Percentiles rank a stretch among this genome's conserved stretches.
These are phyloP conservation scores for Chrysanthemum lavandulifolium DNA, from an alignment of 129 eudicot species.

Conservation along the genomic window DNA sequence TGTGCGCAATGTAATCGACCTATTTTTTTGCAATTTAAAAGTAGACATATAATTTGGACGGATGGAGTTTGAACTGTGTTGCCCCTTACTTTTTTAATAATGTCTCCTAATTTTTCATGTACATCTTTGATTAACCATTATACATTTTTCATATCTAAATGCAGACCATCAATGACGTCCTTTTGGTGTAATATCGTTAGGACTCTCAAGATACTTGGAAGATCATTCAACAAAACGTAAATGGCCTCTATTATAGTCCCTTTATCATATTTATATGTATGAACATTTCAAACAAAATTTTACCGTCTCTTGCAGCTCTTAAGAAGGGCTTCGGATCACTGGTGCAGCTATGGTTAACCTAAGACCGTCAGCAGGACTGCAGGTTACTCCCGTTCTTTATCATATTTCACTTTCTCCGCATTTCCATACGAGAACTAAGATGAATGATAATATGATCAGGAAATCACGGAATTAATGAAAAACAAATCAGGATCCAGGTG, in stretches of 20 bases:
- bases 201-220: constrained; percentile 73
- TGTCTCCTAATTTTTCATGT: not conserved
- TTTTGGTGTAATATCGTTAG: constrained; percentile 73
- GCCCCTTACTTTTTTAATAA: not conserved
- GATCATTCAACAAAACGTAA: constrained; percentile 56
- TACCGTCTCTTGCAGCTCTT: constrained; percentile 31
- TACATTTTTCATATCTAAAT: not conserved
- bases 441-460: constrained; percentile 35
- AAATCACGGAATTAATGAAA: constrained; percentile 49
- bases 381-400: constrained; percentile 34
- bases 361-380: constrained; percentile 62
- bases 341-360: constrained; percentile 79
- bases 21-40: too few relatives aligned
- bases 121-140: not conserved
- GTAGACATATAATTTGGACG: not conserved
- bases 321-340: constrained; percentile 61
- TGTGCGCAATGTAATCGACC: too few relatives aligned
- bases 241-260: not conserved
- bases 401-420: not conserved
- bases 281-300: not conserved
- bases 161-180: constrained; percentile 91
- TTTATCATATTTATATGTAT: not conserved
- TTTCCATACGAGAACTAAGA: not conserved
- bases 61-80: not conserved
- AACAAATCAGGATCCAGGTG: constrained; percentile 46